phyloP scores from a whole-genome alignment of 768 basidiomycete genomes.

The Exidia glandulosa region DNA sequence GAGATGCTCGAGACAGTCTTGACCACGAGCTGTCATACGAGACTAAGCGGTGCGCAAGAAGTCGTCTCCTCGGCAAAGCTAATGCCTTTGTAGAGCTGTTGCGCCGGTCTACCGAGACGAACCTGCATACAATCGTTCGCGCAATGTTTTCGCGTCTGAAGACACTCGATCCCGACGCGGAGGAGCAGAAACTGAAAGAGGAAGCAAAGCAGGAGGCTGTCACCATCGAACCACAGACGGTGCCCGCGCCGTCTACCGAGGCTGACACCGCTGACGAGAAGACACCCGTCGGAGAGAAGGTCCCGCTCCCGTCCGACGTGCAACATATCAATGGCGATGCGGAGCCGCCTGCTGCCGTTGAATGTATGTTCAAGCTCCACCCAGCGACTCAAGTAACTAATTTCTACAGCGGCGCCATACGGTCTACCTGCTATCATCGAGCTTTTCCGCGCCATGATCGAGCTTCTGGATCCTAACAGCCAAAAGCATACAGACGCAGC shows the following conservation, averaged over 20 bases:
- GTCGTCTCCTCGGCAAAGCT: constrained; percentile 2
- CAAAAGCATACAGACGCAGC: constrained; percentile 95
- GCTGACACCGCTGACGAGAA: not conserved
- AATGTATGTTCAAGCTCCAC: not conserved
- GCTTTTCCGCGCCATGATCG: constrained; percentile 85
- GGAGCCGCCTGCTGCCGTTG: constrained; percentile 12
- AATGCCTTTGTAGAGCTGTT: constrained; percentile 53
- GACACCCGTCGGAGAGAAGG: not conserved
- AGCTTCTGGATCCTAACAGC: constrained; percentile 89
- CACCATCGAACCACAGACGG: constrained; percentile 32
- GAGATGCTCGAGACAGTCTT: constrained; percentile 97
- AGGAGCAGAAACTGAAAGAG: constrained; percentile 56
- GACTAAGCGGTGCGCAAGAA: constrained; percentile 72
- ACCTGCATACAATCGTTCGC: constrained; percentile 80
- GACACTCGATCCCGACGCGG: constrained; percentile 46
- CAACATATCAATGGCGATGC: constrained; percentile 12
- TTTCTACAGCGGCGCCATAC: constrained; percentile 31
- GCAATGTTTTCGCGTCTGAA: constrained; percentile 71
- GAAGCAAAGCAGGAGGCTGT: constrained; percentile 47
- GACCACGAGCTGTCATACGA: constrained; percentile 94
- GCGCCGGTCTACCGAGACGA: constrained; percentile 76
- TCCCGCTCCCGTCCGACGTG: not conserved
- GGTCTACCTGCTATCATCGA: constrained; percentile 89
- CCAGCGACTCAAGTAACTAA: not conserved
- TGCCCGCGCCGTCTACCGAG: not conserved